These are phyloP conservation scores for Leptomonas seymouri DNA, from an alignment of 208 protist genomes.

Conservation along the genomic window DNA sequence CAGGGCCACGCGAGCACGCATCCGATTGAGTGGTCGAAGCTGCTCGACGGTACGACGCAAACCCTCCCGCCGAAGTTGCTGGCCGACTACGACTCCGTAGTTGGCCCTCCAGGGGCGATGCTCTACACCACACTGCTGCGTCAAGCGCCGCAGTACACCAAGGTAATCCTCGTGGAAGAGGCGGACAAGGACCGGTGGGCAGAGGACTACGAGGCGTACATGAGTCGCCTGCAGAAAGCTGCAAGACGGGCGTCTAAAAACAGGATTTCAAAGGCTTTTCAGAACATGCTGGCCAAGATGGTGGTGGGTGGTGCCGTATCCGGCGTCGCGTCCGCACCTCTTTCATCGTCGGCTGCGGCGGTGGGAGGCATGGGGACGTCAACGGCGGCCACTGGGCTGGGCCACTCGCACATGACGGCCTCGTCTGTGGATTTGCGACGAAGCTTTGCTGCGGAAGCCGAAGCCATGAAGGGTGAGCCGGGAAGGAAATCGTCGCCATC, in stretches of 20 bases:
- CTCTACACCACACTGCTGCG: slow-evolving; percentile 62
- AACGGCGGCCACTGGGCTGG: too few relatives aligned
- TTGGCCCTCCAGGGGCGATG: slow-evolving; percentile 59
- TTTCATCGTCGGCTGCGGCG: not conserved
- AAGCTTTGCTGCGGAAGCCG: slow-evolving; percentile 18
- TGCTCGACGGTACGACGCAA: slow-evolving; percentile 36
- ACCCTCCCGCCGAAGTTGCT: slow-evolving; percentile 35
- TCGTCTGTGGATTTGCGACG: slow-evolving; percentile 17
- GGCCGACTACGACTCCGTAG: slow-evolving; percentile 54
- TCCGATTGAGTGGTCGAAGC: slow-evolving; percentile 49
- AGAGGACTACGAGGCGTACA: slow-evolving; percentile 34
- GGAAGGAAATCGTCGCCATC: not conserved
- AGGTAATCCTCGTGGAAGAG: slow-evolving; percentile 78
- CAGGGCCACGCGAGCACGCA: slow-evolving; percentile 53
- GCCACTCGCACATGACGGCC: slow-evolving; percentile 10
- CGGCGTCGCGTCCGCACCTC: not conserved
- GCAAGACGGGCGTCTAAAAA: slow-evolving; percentile 37
- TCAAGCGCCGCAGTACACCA: slow-evolving; percentile 71
- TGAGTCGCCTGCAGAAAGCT: slow-evolving; percentile 30
- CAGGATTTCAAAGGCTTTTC: slow-evolving; percentile 44
- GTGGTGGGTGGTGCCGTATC: slow-evolving; percentile 27
- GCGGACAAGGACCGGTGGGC: slow-evolving; percentile 63
- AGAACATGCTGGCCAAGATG: slow-evolving; percentile 67
- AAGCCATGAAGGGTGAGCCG: not conserved
- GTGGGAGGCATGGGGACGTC: not conserved